Conservation (phyloP, 495 filamentous ascomycete species). For the Hyaloscypha hepaticicola region DNA sequence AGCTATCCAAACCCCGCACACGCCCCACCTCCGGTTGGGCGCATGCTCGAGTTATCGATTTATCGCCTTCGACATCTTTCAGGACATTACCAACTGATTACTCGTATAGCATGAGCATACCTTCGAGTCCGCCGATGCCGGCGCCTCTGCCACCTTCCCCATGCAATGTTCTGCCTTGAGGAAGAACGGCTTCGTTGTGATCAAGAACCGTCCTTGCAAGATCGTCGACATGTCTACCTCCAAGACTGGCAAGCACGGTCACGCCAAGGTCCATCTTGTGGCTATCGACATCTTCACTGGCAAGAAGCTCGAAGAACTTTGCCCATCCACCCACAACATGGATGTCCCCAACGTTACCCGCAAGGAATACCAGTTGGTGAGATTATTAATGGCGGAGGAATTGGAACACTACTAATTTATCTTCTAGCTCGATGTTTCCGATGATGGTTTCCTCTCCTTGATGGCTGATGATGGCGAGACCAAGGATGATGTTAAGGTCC, state of each 20-base stretch:
- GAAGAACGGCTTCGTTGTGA: conserved; percentile 97
- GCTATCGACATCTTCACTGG: conserved; percentile 98
- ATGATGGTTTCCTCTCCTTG: conserved; percentile 88
- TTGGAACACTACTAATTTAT: background rate
- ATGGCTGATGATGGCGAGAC: conserved; percentile 76
- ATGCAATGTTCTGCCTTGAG: conserved; percentile 99
- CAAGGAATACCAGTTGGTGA: conserved; percentile 89
- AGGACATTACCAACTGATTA: conserved; percentile 22
- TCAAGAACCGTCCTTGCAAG: conserved; percentile 98
- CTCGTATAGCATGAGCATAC: conserved; percentile 75
- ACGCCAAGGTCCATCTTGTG: conserved; percentile 98
- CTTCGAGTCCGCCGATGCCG: conserved; percentile 90
- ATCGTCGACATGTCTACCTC: conserved; percentile 99
- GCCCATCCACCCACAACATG: conserved; percentile 99
- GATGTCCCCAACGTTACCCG: conserved; percentile 91
- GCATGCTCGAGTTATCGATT: conserved; percentile 22
- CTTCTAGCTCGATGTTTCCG: conserved; percentile 75
- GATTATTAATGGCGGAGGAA: conserved; percentile 36
- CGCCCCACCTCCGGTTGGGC: conserved; percentile 30
- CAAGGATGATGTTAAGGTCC: conserved; percentile 94
- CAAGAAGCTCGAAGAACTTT: conserved; percentile 99
- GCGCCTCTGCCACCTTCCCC: conserved; percentile 89
- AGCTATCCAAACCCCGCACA: conserved; percentile 31
- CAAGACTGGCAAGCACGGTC: conserved; percentile 99
- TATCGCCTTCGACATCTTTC: conserved; percentile 13